Evolutionary conservation across 352 stramenopile species (phyloP).

Genomic region (Thraustochytrium sp.): DNA sequence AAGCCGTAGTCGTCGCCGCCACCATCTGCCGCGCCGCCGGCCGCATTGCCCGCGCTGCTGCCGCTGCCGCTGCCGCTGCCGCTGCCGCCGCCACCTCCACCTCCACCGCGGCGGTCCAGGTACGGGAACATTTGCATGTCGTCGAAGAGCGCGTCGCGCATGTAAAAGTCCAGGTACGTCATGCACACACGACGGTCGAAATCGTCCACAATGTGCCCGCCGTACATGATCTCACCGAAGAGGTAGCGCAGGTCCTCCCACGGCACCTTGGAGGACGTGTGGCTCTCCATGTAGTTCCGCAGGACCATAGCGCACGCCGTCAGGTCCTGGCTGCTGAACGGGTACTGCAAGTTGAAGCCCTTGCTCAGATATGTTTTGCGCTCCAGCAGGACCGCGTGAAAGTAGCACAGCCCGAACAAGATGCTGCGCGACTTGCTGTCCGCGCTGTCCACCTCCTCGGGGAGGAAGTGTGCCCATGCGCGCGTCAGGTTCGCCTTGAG

Average conservation of each 20-base stretch:
- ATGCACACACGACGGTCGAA: constrained; percentile 87
- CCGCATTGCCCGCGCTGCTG: not conserved
- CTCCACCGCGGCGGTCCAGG: constrained; percentile 76
- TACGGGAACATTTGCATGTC: constrained; percentile 98
- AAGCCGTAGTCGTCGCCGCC: not conserved
- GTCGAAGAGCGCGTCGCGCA: constrained; percentile 92
- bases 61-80: not conserved
- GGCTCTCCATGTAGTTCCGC: constrained; percentile 94
- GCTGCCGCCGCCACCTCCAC: not conserved
- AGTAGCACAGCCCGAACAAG: constrained; percentile 92
- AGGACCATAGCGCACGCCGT: constrained; percentile 86
- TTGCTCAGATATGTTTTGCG: constrained; percentile 94
- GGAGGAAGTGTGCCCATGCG: constrained; percentile 88
- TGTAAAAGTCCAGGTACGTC: constrained; percentile 95
- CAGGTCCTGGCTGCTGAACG: constrained; percentile 90
- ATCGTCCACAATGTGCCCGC: constrained; percentile 85
- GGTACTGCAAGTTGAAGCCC: constrained; percentile 97
- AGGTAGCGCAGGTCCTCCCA: constrained; percentile 92
- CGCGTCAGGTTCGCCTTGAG: constrained; percentile 86
- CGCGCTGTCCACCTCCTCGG: constrained; percentile 90
- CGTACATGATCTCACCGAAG: constrained; percentile 89
- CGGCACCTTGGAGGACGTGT: constrained; percentile 83
- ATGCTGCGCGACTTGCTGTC: constrained; percentile 93
- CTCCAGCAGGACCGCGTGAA: constrained; percentile 94
- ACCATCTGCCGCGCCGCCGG: not conserved